phyloP scores from a whole-genome alignment of 768 basidiomycete species.

The Kwoniella mangroviensis region DNA sequence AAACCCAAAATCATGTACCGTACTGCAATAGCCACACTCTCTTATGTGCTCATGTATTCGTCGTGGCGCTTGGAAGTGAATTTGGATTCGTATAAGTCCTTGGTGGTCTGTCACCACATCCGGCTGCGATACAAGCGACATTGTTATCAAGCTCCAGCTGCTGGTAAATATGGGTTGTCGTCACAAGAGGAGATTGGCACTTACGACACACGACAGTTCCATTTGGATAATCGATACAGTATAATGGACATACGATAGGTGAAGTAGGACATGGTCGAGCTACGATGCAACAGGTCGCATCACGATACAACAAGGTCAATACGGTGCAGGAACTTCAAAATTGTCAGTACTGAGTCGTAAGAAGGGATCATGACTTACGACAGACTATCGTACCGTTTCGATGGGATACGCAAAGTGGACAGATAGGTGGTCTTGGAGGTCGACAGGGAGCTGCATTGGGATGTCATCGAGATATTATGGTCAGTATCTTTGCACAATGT shows the following conservation, averaged over 20 bases:
- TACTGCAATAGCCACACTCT: not conserved
- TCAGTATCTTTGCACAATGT: too few species aligned
- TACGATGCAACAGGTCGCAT: not conserved
- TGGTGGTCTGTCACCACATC: not conserved
- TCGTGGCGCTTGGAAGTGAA: not conserved
- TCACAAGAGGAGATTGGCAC: not conserved
- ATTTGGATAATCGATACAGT: not conserved
- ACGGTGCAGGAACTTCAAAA: too few species aligned
- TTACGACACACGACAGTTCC: constrained; percentile 2
- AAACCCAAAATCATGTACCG: not conserved
- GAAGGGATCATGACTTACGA: not conserved
- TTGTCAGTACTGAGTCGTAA: not conserved
- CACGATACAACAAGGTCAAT: too few species aligned
- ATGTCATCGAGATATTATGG: too few species aligned
- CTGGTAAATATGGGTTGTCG: too few species aligned
- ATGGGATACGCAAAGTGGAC: constrained; percentile 3
- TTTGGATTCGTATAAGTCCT: not conserved
- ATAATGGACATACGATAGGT: constrained; percentile 7
- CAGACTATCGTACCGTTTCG: not conserved
- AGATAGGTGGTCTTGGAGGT: constrained; percentile 6
- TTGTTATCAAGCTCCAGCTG: too few species aligned
- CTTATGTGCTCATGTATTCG: not conserved
- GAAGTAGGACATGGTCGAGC: not conserved
- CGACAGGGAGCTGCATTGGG: not conserved
- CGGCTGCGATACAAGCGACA: too few species aligned